A percentile compares a stretch with the other conserved stretches of the same genome.
Conservation (phyloP, 257 asterid species). For the Rauvolfia tetraphylla region DNA sequence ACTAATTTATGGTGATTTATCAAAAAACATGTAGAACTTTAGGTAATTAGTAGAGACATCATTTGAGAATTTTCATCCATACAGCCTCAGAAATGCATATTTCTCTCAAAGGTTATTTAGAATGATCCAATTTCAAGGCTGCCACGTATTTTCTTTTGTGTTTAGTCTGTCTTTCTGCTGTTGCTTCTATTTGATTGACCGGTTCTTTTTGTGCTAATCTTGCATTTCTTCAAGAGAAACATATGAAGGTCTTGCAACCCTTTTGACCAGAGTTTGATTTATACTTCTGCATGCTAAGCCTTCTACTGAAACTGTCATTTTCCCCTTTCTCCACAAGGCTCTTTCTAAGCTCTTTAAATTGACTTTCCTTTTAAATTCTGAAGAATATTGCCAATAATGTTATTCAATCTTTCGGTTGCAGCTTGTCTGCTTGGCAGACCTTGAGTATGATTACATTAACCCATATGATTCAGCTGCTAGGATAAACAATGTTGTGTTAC, state of each 20-base stretch:
- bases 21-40: neutral
- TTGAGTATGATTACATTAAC: constrained; percentile 77
- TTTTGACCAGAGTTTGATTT: neutral
- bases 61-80: neutral
- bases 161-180: too few relatives aligned
- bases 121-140: neutral
- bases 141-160: neutral
- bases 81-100: neutral
- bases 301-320: neutral
- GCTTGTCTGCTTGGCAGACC: constrained; percentile 89
- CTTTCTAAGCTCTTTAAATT: neutral
- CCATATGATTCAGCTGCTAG: constrained; percentile 83
- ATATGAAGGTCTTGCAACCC: neutral
- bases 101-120: neutral
- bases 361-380: constrained; percentile 12
- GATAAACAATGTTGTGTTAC: constrained; percentile 62
- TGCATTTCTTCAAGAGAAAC: neutral
- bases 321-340: neutral
- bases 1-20: neutral
- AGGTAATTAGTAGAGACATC: neutral
- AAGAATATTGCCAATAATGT: constrained; percentile 8
- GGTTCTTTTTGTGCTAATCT: neutral
- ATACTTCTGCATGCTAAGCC: neutral
- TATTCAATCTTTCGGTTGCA: constrained; percentile 30
- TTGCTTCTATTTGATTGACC: neutral